Evolutionary conservation across 306 rosid species (phyloP).

Genomic region (Hippophae tibetana): DNA sequence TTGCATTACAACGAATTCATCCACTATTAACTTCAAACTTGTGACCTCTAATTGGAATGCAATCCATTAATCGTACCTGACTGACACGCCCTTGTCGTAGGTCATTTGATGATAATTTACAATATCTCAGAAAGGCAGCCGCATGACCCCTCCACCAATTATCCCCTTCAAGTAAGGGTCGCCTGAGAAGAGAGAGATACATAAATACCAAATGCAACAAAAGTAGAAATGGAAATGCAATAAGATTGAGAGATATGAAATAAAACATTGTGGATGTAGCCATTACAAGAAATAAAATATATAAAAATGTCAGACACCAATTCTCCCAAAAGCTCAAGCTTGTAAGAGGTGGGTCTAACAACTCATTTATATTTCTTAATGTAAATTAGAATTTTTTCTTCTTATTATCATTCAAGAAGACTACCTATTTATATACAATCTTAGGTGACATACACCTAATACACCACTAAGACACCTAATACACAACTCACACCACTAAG

Average conservation of each 20-base stretch:
- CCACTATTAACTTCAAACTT: not conserved
- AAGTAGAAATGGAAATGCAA: not conserved
- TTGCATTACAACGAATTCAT: too few species aligned
- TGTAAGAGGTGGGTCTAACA: too few species aligned
- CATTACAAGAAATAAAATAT: not conserved
- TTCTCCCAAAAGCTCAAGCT: too few species aligned
- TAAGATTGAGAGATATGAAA: constrained; percentile 6
- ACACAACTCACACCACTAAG: too few species aligned
- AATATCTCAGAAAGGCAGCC: constrained; percentile 73
- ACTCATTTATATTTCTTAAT: too few species aligned
- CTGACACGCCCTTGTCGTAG: constrained; percentile 78
- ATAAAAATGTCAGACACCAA: too few species aligned
- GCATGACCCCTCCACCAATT: constrained; percentile 99
- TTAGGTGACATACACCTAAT: too few species aligned
- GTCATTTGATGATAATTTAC: constrained; percentile 57
- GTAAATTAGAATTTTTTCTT: too few species aligned
- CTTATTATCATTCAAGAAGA: too few species aligned
- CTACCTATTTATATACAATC: too few species aligned
- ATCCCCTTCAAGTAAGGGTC: constrained; percentile 76
- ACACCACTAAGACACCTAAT: too few species aligned
- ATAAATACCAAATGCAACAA: constrained; percentile 6
- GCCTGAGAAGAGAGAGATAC: constrained; percentile 33
- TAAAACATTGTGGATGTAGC: not conserved
- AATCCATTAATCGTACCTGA: constrained; percentile 45
- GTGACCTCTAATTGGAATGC: not conserved